Evolutionary conservation across 345 rosid species (phyloP).

Genomic region (Rhodamnia argentea): DNA sequence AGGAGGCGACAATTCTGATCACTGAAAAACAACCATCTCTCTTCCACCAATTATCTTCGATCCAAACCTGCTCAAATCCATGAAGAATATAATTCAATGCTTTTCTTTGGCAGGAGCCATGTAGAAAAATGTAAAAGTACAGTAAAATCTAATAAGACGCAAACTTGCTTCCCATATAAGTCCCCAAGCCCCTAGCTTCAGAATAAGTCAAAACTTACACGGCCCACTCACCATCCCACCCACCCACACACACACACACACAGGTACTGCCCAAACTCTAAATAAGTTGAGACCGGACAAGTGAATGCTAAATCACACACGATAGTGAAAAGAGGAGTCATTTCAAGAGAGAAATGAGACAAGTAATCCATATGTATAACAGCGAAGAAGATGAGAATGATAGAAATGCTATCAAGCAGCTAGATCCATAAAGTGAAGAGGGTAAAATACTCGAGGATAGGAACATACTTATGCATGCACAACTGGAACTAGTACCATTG

Average conservation of each 20-base stretch:
- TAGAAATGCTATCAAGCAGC: not conserved
- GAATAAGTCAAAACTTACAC: not conserved
- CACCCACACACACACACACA: not conserved
- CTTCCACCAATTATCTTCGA: not conserved
- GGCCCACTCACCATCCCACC: not conserved
- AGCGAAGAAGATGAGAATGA: not conserved
- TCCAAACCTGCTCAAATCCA: not conserved
- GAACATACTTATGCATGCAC: conserved; percentile 42
- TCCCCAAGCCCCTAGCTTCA: not conserved
- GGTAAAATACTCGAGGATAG: not conserved
- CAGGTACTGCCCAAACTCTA: not conserved
- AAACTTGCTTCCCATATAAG: not conserved
- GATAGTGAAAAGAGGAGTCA: not conserved
- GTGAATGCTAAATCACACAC: not conserved
- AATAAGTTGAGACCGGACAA: not conserved
- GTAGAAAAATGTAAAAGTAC: not conserved
- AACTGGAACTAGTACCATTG: conserved; percentile 42
- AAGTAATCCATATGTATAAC: not conserved
- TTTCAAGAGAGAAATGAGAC: not conserved
- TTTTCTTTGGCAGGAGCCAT: not conserved
- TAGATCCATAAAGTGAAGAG: not conserved
- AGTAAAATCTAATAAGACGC: not conserved
- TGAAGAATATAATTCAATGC: not conserved
- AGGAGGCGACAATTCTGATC: not conserved
- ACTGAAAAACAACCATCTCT: not conserved